A percentile compares a stretch with the other conserved stretches of the same genome.
Conservation (phyloP, 164 flowering plant species). For the Protea cynaroides region DNA sequence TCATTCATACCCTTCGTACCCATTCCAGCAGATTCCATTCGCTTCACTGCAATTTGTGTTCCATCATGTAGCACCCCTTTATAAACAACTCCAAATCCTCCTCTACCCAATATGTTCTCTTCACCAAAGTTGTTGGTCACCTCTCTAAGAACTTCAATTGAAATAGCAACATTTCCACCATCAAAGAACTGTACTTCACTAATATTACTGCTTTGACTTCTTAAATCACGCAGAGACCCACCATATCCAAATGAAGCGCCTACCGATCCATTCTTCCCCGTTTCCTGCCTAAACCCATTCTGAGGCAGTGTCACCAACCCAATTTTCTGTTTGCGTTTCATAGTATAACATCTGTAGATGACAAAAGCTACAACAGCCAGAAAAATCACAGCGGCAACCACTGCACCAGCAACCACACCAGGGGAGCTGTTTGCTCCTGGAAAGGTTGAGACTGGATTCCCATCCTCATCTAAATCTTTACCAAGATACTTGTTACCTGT, state of each 20-base stretch:
- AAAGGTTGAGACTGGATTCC: neutral
- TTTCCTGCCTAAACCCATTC: slow-evolving; percentile 13
- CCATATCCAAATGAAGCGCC: slow-evolving; percentile 21
- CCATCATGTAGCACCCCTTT: slow-evolving; percentile 49
- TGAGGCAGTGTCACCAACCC: slow-evolving; percentile 5
- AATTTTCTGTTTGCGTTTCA: slow-evolving; percentile 8
- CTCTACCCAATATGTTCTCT: slow-evolving; percentile 37
- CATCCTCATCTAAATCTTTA: slow-evolving; percentile 4
- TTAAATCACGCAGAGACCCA: slow-evolving; percentile 16
- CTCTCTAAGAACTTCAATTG: slow-evolving; percentile 40
- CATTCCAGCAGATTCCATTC: slow-evolving; percentile 37
- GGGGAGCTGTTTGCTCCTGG: neutral
- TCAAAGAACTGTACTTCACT: slow-evolving; percentile 24
- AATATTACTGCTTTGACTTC: slow-evolving; percentile 20
- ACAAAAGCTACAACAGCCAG: slow-evolving; percentile 7
- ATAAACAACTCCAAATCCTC: slow-evolving; percentile 56
- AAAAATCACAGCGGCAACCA: slow-evolving; percentile 14
- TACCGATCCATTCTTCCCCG: slow-evolving; percentile 5
- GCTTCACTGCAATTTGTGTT: slow-evolving; percentile 45
- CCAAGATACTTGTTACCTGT: slow-evolving; percentile 40
- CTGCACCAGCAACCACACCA: slow-evolving; percentile 15
- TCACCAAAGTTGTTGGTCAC: slow-evolving; percentile 43
- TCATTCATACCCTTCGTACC: slow-evolving; percentile 40
- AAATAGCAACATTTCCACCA: slow-evolving; percentile 34
- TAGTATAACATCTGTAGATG: slow-evolving; percentile 8